Percentiles rank a stretch among this genome's conserved stretches.
Conservation (phyloP, 2,329 filamentous ascomycete genomes). For the Hypoxylon sp. region DNA sequence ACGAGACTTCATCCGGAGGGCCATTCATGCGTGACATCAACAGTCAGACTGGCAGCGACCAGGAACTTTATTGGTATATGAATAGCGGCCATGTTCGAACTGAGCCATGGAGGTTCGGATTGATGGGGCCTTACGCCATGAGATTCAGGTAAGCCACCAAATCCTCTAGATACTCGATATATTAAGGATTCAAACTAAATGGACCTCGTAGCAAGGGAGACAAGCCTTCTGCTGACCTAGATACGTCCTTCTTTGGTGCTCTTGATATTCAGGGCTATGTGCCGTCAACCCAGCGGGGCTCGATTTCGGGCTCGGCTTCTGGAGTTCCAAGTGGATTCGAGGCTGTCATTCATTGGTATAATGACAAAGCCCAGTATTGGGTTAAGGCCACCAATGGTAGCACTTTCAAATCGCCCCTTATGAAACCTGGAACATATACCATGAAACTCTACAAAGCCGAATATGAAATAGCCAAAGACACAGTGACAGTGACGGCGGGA, state of each 20-base stretch:
- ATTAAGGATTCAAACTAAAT: background rate
- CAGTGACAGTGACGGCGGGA: slow-evolving; percentile 29
- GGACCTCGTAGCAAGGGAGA: slow-evolving; percentile 26
- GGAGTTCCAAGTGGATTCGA: slow-evolving; percentile 32
- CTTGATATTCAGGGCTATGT: slow-evolving; percentile 38
- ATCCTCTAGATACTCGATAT: background rate
- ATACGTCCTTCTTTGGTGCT: slow-evolving; percentile 37
- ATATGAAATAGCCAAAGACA: slow-evolving; percentile 37
- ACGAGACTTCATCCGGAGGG: slow-evolving; percentile 36
- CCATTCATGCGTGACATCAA: slow-evolving; percentile 45
- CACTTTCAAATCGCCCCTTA: slow-evolving; percentile 35
- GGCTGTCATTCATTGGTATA: slow-evolving; percentile 38
- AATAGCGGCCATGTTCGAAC: slow-evolving; percentile 43
- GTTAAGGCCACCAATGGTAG: slow-evolving; percentile 26
- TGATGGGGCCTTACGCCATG: slow-evolving; percentile 44
- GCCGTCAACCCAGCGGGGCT: slow-evolving; percentile 27
- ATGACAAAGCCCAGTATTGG: slow-evolving; percentile 42
- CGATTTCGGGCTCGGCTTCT: slow-evolving; percentile 34
- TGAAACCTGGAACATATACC: slow-evolving; percentile 40
- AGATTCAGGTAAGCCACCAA: slow-evolving; percentile 31
- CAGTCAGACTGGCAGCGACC: slow-evolving; percentile 38
- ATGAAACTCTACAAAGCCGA: slow-evolving; percentile 42
- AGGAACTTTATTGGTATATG: slow-evolving; percentile 44
- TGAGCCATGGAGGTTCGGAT: slow-evolving; percentile 38
- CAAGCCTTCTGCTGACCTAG: slow-evolving; percentile 27